Base-by-base conservation (phyloP, 352 stramenopile genomes). In the Phytophthora boehmeriae region DNA sequence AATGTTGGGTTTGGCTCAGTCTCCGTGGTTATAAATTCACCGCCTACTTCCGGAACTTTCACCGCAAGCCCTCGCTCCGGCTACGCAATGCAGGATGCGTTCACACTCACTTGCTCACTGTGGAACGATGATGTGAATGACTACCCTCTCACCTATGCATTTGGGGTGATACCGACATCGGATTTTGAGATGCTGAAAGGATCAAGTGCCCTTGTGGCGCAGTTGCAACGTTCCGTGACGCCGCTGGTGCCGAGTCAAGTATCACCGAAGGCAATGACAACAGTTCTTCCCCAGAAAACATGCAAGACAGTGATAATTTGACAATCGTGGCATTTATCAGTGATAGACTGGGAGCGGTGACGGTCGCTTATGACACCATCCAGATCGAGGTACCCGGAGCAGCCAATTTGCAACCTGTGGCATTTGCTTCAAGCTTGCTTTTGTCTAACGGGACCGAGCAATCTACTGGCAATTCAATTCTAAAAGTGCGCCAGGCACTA, bases 51-150 rank as follows among this genome's bases (percentile, higher is more conserved):
- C 1, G 84, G 84, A 0, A 66, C 51, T 2, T 86, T 90, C 16
- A 45, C 41, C 4, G 69, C 90, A 14, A 73, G 57, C 2, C 84
- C 84, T 0, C 54, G 57, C 19, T 64, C 68, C 5, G 83, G 84
- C 13, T 77, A 74, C 35, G 84, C 82, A 0, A 78, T 90, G 39
- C 36, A 76, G 13, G 84, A 92, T 47, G 36, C 16, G 4, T 92
- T 93, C 44, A 65, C 57, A 0, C 59, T 93, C 2, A 60, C 54
- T 0, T 92, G 84, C 16, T 43, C 58, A 4, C 47, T 86, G 22
- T 93, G 84, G 84, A 89, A 75, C 1, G 84, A 93, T 44, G 77
- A 87, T 16, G 32, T 45, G 0, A 64, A 74, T 2, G 80, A 92
- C 38, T 60, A 90, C 23, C 82, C 84, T 17, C 54, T 93, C 11